phyloP scores from a whole-genome alignment of 441 rosid genomes.

The Rhodomyrtus psidioides region DNA sequence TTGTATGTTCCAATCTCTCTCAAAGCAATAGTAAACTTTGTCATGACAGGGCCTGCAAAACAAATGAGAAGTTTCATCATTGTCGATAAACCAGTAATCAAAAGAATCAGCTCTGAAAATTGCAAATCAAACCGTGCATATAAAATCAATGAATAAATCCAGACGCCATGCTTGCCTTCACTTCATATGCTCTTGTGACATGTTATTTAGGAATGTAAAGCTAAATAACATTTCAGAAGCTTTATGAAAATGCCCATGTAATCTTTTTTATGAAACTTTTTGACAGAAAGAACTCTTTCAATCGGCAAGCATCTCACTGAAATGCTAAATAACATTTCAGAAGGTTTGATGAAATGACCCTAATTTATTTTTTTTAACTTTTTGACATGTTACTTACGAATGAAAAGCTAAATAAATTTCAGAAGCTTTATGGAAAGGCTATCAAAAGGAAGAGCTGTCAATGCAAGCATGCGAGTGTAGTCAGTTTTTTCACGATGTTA shows the following conservation, averaged over 20 bases:
- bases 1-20: conserved; percentile 99
- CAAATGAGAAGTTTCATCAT: background rate
- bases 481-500: background rate
- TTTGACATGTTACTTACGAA: background rate
- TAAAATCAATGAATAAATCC: background rate
- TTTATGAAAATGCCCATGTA: background rate
- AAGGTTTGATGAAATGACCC: too few species aligned
- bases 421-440: background rate
- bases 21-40: conserved; percentile 96
- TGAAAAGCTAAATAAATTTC: background rate
- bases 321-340: too few species aligned
- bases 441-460: background rate
- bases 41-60: conserved; percentile 92
- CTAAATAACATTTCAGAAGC: background rate
- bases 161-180: background rate
- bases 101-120: background rate
- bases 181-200: background rate
- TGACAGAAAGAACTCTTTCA: background rate
- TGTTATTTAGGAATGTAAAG: background rate
- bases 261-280: background rate
- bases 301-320: background rate
- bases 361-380: too few species aligned
- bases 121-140: background rate
- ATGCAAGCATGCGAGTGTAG: background rate
- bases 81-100: background rate